Conservation (phyloP, 192 early-diverging fungal genomes). For the Coemansia sp. region DNA sequence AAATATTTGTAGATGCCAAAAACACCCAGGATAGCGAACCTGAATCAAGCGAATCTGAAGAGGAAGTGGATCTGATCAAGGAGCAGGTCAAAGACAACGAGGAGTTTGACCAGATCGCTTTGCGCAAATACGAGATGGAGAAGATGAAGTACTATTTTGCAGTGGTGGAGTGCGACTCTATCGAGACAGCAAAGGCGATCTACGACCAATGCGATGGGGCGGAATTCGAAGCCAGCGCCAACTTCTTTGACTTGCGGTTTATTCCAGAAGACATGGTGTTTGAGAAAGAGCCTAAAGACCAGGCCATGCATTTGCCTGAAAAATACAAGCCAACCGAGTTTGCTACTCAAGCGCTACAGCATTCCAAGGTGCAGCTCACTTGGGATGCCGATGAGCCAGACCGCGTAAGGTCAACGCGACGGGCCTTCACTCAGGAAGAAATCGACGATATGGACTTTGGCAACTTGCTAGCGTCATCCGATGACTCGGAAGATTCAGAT, state of each 20-base stretch:
- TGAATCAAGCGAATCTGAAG: slow-evolving; percentile 13
- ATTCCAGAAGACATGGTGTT: slow-evolving; percentile 90
- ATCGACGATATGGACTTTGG: slow-evolving; percentile 90
- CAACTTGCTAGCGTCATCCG: slow-evolving; percentile 76
- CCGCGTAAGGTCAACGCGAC: slow-evolving; percentile 71
- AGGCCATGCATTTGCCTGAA: slow-evolving; percentile 60
- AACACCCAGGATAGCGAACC: slow-evolving; percentile 31
- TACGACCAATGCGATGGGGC: slow-evolving; percentile 83
- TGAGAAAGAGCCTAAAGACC: slow-evolving; percentile 67
- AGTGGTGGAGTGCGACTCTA: slow-evolving; percentile 87
- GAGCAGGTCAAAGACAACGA: slow-evolving; percentile 60
- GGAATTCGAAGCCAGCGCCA: slow-evolving; percentile 87
- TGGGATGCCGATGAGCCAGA: slow-evolving; percentile 96
- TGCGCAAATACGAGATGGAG: slow-evolving; percentile 92
- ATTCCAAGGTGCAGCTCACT: slow-evolving; percentile 89
- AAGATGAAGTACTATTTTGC: slow-evolving; percentile 90
- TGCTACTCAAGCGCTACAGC: slow-evolving; percentile 78
- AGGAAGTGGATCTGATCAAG: slow-evolving; percentile 32
- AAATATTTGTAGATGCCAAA: slow-evolving; percentile 36
- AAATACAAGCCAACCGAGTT: slow-evolving; percentile 70
- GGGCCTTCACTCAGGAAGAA: slow-evolving; percentile 85
- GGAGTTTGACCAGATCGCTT: slow-evolving; percentile 77
- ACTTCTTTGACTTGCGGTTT: slow-evolving; percentile 92
- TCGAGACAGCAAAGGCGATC: slow-evolving; percentile 77
- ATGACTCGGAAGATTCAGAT: slow-evolving; percentile 55